Base-by-base conservation (phyloP, 768 basidiomycete species). In the Leccinum variicolor region DNA sequence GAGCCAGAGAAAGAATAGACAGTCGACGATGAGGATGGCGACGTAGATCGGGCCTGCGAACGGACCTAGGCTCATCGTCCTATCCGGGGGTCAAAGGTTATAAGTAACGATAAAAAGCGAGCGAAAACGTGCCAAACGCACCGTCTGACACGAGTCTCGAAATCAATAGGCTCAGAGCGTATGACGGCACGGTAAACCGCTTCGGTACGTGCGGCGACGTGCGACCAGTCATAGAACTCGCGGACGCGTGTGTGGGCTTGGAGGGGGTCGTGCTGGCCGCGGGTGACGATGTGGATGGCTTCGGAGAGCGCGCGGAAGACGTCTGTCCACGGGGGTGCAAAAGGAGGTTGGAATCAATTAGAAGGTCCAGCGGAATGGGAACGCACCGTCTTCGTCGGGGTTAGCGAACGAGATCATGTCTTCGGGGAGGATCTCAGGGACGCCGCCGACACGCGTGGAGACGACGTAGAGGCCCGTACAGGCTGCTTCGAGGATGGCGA, bases 371-470 rank as follows among this genome's bases (percentile, higher is more conserved):
- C n/a, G 0, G 4, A 13, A 17, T 21, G 3, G 25, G 8, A 3
- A 73, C 83, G 31, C 52, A 94, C 96, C 96, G 62, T 97, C 93
- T 72, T 92, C 94, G 43, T 98, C 91, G 0, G 96, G 94, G 55
- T 86, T 84, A 0, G 95, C 93, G 67, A 98, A 97, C 51, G 91
- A 92, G 58, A 98, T 94, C 90, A 98, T 91, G 63, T 96, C 92
- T 57, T 85, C 77, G 0, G 97, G 97, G 14, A 99, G 76, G 54
- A 98, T 90, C 71, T 98, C 97, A 0, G 96, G 93, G 0, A 98
- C 92, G 1, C 97, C 97, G 0, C 97, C 97, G 0, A 98, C 96
- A 46, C 86, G 84, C 0, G 97, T 98, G 43, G 88, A 88, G 50
- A 98, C 96, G 51, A 98, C 89, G 67, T 96, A 96, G 15, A 98